These are phyloP conservation scores for Fusarium torreyae DNA, from an alignment of 2,329 filamentous ascomycete genomes.

Conservation along the genomic window DNA sequence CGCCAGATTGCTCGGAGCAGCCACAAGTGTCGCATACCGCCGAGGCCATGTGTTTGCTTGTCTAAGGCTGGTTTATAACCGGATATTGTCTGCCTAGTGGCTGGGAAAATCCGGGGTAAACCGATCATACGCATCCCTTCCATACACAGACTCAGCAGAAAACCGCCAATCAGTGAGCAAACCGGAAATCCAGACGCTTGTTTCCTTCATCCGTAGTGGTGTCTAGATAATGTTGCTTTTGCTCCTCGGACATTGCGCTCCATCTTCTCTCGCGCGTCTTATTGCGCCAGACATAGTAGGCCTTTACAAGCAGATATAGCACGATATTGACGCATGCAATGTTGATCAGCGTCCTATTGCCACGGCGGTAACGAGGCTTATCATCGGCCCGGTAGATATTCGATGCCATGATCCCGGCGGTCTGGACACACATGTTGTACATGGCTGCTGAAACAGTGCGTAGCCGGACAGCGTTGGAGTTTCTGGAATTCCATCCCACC, in stretches of 20 bases:
- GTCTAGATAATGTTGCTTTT: constrained; percentile 9
- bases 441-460: constrained; percentile 73
- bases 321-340: constrained; percentile 47
- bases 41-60: not conserved
- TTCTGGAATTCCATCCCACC: constrained; percentile 66
- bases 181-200: constrained; percentile 33
- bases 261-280: constrained; percentile 20
- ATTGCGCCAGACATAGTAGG: constrained; percentile 59
- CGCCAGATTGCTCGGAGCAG: not conserved
- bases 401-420: constrained; percentile 60
- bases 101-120: constrained; percentile 25
- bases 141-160: constrained; percentile 11
- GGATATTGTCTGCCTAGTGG: not conserved
- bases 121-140: not conserved
- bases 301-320: constrained; percentile 59
- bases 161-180: constrained; percentile 19
- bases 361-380: constrained; percentile 59
- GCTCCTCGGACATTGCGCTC: constrained; percentile 26
- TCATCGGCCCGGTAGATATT: constrained; percentile 66
- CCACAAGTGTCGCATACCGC: not conserved
- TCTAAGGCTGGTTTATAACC: not conserved
- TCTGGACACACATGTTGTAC: constrained; percentile 61
- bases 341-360: constrained; percentile 57
- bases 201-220: constrained; percentile 33
- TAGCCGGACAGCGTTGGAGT: constrained; percentile 73